Evolutionary conservation across 2,329 filamentous ascomycete genomes (phyloP), one percentile per base, ranked within the genome.

Genomic region (Hypoxylon rubiginosum): DNA sequence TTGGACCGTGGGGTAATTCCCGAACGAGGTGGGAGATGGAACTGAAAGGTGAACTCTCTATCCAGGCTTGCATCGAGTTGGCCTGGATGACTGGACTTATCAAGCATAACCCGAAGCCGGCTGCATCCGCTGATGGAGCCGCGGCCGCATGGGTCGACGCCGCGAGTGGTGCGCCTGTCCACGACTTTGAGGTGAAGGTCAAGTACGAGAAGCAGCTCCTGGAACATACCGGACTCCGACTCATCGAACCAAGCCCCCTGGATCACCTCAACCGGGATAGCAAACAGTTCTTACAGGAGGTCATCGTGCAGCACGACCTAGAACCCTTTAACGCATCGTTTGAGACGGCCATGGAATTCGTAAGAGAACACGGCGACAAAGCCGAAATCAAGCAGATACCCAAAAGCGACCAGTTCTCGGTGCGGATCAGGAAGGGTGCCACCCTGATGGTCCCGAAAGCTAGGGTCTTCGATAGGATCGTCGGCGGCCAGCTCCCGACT

Each of bases 11-110:
- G 87, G 90, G 90, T 79, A 91, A 90, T 79, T 88, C 89, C 9
- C 84, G 90, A 67, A 91, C 89, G 15, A 86, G 90, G 50, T 92
- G 90, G 90, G 88, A 92, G 79, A 91, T 91, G 87, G 90, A 92
- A 75, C 85, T 87, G 10, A 84, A 87, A 65, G 90, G 89, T 72
- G 82, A 89, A 62, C 90, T 92, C 78, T 90, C 88, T 1, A 82
- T 90, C n/a, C 88, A 91, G 73, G 90, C 89, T 9, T 91, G 87
- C 68, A 84, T 91, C 49, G 90, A 92, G 76, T 90, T 92, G 86
- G 90, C 90, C 7, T 92, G 90, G 90, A 87, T 92, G 76, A 92
- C 91, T 86, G 89, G 90, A 66, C 82, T 92, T 52, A 91, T 92
- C 79, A 90, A 89, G 80, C 89, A 91, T 75, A 68, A 70, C 86